A percentile compares a stretch with the other conserved stretches of the same genome.
These are phyloP conservation scores for Austroboletus niveus DNA, from an alignment of 1,284 basidiomycete species.

Conservation along the genomic window DNA sequence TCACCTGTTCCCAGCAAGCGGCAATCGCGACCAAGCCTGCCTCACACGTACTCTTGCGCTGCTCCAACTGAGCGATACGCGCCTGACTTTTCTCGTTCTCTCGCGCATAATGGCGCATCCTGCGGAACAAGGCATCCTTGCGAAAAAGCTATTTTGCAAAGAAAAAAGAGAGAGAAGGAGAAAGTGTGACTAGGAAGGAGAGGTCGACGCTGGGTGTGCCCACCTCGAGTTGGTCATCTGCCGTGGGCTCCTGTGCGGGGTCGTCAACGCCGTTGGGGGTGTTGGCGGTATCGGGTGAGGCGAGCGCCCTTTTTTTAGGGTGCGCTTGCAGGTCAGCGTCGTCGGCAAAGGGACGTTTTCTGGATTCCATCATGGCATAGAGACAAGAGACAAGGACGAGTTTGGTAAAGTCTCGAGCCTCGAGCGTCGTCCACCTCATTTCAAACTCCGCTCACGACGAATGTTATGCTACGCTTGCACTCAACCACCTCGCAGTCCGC, in stretches of 20 bases:
- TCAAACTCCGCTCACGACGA: conserved; percentile 21
- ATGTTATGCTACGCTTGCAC: conserved; percentile 35
- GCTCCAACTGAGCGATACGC: conserved; percentile 73
- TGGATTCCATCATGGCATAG: conserved; percentile 51
- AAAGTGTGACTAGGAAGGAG: conserved; percentile 24
- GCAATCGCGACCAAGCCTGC: conserved; percentile 79
- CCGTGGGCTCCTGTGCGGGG: conserved; percentile 50
- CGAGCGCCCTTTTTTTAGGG: conserved; percentile 66
- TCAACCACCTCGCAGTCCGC: conserved; percentile 79
- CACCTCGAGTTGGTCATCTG: conserved; percentile 73
- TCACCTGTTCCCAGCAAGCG: conserved; percentile 89
- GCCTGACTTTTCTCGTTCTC: conserved; percentile 71
- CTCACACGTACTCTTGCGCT: conserved; percentile 71
- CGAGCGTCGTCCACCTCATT: conserved; percentile 7
- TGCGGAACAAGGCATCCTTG: conserved; percentile 90
- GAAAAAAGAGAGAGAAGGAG: conserved; percentile 11
- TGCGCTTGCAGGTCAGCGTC: conserved; percentile 46
- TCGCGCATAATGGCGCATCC: conserved; percentile 89
- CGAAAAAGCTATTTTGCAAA: conserved; percentile 56
- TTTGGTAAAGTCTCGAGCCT: conserved; percentile 5
- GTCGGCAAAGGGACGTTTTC: conserved; percentile 60
- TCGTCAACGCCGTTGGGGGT: conserved; percentile 46
- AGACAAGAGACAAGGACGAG: conserved; percentile 14
- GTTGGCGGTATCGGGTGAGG: conserved; percentile 42
- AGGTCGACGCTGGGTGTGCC: conserved; percentile 23